Conservation (phyloP, 2,329 filamentous ascomycete species). For the Dothidotthia symphoricarpi region DNA sequence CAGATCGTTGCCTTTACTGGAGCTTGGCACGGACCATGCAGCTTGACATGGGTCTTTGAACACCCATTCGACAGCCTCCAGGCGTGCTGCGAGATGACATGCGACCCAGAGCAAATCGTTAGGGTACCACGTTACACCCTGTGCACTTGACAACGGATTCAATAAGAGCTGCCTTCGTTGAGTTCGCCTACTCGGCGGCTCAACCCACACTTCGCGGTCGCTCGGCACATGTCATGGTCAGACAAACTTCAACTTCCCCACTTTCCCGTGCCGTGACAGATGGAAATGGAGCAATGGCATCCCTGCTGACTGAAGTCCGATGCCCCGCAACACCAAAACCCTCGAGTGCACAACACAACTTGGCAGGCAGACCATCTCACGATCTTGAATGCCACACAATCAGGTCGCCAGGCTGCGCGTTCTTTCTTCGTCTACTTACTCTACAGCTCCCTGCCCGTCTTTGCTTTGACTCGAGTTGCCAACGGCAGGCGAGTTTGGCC, state of each 20-base stretch:
- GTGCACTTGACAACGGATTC: constrained; percentile 1
- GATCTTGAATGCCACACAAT: constrained; percentile 7
- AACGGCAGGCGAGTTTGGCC: no score
- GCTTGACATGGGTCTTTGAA: constrained; percentile 10
- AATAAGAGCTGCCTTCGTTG: constrained; percentile 6
- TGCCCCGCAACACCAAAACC: constrained; percentile 36
- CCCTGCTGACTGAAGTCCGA: constrained; percentile 20
- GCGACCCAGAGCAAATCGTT: constrained; percentile 3
- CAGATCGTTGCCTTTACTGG: constrained; percentile 10
- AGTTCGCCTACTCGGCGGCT: no score
- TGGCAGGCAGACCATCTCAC: constrained; percentile 12
- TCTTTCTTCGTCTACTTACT: no score
- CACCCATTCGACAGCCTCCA: constrained; percentile 17
- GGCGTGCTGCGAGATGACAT: constrained; percentile 23
- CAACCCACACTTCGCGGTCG: constrained; percentile 4
- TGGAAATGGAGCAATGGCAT: constrained; percentile 12
- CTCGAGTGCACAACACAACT: constrained; percentile 8
- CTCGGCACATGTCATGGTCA: constrained; percentile 12
- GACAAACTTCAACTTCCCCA: constrained; percentile 22
- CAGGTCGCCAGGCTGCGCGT: background rate
- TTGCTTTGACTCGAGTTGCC: background rate
- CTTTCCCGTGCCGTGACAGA: constrained; percentile 28
- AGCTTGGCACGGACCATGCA: constrained; percentile 16
- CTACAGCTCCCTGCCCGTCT: background rate
- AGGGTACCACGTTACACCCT: constrained; percentile 2